Percentiles rank a stretch among this genome's conserved stretches.
phyloP scores from a whole-genome alignment of 2,329 filamentous ascomycete genomes.

The Penicillium griseofulvum region DNA sequence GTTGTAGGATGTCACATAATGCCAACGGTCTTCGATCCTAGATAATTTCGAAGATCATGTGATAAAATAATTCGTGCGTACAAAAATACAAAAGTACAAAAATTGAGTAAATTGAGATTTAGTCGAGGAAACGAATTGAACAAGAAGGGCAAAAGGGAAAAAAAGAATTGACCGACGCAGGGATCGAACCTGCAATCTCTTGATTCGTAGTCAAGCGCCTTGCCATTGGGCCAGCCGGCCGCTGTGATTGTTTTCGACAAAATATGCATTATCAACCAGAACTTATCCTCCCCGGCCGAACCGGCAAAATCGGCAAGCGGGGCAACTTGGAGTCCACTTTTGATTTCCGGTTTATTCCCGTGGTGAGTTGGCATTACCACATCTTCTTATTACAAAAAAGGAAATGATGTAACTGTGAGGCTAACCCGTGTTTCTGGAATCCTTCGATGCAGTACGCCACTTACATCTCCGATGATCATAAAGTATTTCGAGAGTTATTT shows the following conservation, averaged over 20 bases:
- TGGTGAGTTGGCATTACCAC: neutral
- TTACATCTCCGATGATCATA: neutral
- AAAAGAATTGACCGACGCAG: conserved; percentile 39
- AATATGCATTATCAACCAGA: neutral
- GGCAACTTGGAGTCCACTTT: neutral
- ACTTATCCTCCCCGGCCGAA: too few relatives aligned
- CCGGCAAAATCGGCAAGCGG: neutral
- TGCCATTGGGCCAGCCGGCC: conserved; percentile 49
- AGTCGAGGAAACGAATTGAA: neutral
- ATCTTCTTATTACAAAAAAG: neutral
- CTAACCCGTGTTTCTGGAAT: conserved; percentile 34
- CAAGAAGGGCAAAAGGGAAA: neutral
- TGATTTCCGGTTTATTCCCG: conserved; percentile 9
- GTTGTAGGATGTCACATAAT: neutral
- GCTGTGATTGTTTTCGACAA: accelerated
- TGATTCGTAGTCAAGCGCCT: conserved; percentile 55
- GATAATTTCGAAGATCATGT: neutral
- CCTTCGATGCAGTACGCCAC: conserved; percentile 32
- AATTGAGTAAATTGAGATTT: neutral
- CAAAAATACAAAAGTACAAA: neutral
- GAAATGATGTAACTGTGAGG: conserved; percentile 14
- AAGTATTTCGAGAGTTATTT: too few relatives aligned
- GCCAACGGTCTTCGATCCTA: neutral
- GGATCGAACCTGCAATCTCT: conserved; percentile 52
- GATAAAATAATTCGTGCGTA: too few relatives aligned